phyloP scores from a whole-genome alignment of 192 early-diverging fungal genomes.

The Entomortierella beljakovae region DNA sequence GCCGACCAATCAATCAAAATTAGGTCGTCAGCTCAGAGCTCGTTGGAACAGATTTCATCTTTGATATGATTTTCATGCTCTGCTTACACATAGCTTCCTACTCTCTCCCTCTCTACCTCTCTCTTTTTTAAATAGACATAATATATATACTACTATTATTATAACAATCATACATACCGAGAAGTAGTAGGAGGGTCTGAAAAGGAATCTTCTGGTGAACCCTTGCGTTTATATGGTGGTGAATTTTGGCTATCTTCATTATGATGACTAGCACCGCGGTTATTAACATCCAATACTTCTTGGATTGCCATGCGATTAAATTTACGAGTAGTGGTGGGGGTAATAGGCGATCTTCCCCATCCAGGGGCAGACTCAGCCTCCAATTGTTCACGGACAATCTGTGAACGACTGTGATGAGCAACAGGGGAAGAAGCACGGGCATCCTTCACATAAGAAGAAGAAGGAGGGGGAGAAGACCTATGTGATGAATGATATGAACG shows the following conservation, averaged over 20 bases:
- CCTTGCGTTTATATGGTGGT: slow-evolving; percentile 50
- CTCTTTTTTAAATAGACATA: slow-evolving; percentile 1
- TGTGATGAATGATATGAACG: background rate
- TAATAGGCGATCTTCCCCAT: slow-evolving; percentile 44
- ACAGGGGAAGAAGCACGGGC: slow-evolving; percentile 9
- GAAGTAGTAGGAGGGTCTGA: slow-evolving; percentile 18
- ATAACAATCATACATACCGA: slow-evolving; percentile 21
- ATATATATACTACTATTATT: background rate
- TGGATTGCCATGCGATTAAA: slow-evolving; percentile 53
- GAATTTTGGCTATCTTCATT: slow-evolving; percentile 20
- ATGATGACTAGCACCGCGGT: background rate
- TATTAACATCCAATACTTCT: slow-evolving; percentile 36
- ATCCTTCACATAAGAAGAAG: slow-evolving; percentile 10
- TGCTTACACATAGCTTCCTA: background rate
- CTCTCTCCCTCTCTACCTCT: background rate
- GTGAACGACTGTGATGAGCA: slow-evolving; percentile 25
- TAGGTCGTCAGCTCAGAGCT: background rate
- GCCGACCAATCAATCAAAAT: slow-evolving; percentile 13
- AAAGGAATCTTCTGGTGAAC: slow-evolving; percentile 42
- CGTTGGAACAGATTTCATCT: background rate
- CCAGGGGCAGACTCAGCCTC: slow-evolving; percentile 29
- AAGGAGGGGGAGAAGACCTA: slow-evolving; percentile 4
- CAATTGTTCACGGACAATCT: slow-evolving; percentile 23
- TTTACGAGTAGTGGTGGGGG: slow-evolving; percentile 47
- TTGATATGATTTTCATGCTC: background rate